Evolutionary conservation across 2,329 filamentous ascomycete genomes (phyloP), one percentile per base, ranked within the genome.

Genomic region (Neonectria faginata): DNA sequence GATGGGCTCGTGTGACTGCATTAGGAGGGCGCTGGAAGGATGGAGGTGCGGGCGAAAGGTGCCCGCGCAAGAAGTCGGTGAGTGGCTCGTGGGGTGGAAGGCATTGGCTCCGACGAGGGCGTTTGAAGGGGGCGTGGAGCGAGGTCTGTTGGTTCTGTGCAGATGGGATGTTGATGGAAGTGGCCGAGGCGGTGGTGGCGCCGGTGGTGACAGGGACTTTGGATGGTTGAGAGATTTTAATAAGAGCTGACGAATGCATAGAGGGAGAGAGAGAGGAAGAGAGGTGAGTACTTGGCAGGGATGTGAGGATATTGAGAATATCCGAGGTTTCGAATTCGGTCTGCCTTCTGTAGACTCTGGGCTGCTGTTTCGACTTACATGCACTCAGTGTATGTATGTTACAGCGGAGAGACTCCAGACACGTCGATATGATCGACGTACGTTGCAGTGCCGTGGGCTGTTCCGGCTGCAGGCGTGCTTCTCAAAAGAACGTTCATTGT

Each of bases 1-100:
- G 29, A 54, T 66, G 53, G 53, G 48, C 22, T 65, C 31, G 55
- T 36, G 44, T 39, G 60, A 18, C 27, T 55, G 52, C 33, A 57
- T 39, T 53, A 51, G 52, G 36, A 45, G 14, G 57, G 14, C 36
- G 14, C 36, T 39, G 14, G 36, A 39, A 58, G 31, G 27, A 51
- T 27, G 25, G 55, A 47, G 25, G 56, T 36, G 42, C 55, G 25
- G n/a, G 18, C 36, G 8, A 53, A 42, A 10, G 14, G 52, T 39
- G 14, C 52, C 36, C 27, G 22, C 47, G 25, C 16, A 54, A 54
- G 50, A 42, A 60, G n/a, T 61, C 47, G 45, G 60, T 56, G 44
- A 31, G 39, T 50, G 55, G 44, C 18, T 8, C 44, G 29, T 39
- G 22, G 29, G 12, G 39, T 29, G 39, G 57, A 44, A 53, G 36